These are phyloP conservation scores for Phaeosphaeria sp. DNA, from an alignment of 2,329 filamentous ascomycete species.

Conservation along the genomic window DNA sequence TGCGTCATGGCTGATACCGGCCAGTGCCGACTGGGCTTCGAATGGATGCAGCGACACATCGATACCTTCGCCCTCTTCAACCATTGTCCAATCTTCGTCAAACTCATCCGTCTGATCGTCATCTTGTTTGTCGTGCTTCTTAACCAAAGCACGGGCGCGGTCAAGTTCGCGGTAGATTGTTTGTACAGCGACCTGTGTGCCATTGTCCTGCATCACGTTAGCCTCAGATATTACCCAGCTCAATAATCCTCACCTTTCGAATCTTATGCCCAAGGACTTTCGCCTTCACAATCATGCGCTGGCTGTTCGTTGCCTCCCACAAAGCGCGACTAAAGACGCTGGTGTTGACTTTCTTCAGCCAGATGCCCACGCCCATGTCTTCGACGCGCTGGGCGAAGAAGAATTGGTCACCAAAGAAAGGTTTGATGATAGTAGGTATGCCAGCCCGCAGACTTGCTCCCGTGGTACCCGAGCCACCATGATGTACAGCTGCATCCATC, in stretches of 20 bases:
- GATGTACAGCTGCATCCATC: constrained; percentile 92
- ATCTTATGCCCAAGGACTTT: constrained; percentile 84
- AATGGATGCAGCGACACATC: constrained; percentile 24
- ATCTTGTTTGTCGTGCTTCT: constrained; percentile 56
- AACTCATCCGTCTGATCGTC: constrained; percentile 63
- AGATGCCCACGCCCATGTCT: constrained; percentile 90
- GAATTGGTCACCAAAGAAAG: constrained; percentile 97
- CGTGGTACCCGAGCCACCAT: constrained; percentile 93
- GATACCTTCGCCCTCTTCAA: constrained; percentile 65
- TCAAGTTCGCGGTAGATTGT: constrained; percentile 94
- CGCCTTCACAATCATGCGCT: constrained; percentile 91
- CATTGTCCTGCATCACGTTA: constrained; percentile 71
- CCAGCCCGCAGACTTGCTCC: constrained; percentile 91
- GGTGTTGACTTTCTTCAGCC: constrained; percentile 88
- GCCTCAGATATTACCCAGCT: constrained; percentile 15
- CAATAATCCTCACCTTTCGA: constrained; percentile 71
- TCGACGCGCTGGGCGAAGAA: constrained; percentile 93
- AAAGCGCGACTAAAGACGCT: constrained; percentile 83
- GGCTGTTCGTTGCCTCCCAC: constrained; percentile 89
- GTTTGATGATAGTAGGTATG: constrained; percentile 91
- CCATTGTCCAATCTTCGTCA: constrained; percentile 90
- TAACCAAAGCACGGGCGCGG: constrained; percentile 85
- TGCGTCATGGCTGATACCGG: constrained; percentile 31
- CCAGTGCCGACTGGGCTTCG: constrained; percentile 27
- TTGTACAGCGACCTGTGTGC: constrained; percentile 88